A percentile compares a stretch with the other conserved stretches of the same genome.
Evolutionary conservation across 257 asterid species (phyloP).

Genomic region (Solanum paucissectum): DNA sequence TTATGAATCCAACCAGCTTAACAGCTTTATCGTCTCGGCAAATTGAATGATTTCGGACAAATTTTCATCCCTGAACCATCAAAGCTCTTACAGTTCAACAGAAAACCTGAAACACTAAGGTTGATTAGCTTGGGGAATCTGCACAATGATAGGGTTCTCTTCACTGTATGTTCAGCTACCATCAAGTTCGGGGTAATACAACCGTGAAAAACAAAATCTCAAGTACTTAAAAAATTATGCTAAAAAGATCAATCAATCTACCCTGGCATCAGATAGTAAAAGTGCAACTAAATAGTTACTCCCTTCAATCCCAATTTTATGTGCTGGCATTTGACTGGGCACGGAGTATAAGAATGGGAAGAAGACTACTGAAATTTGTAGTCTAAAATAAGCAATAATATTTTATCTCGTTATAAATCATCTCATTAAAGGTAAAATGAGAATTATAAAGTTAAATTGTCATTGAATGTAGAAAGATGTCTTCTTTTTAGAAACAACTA

Average conservation of each 20-base stretch:
- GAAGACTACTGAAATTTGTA: not conserved
- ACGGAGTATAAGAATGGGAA: not conserved
- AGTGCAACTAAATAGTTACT: not conserved
- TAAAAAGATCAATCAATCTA: not conserved
- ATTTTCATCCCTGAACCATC: not conserved
- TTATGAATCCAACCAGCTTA: not conserved
- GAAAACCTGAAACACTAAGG: slow-evolving; percentile 22
- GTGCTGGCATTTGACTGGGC: not conserved
- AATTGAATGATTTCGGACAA: not conserved
- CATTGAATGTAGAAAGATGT: not conserved
- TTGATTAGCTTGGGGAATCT: not conserved
- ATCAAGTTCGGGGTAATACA: not conserved
- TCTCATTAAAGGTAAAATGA: not conserved
- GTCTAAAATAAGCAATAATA: not conserved
- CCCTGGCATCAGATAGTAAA: not conserved
- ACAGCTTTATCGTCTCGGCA: not conserved
- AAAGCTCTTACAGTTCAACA: slow-evolving; percentile 20
- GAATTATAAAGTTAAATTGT: not conserved
- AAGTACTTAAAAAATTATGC: not conserved
- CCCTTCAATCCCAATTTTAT: not conserved
- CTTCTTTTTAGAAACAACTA: not conserved
- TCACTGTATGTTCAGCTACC: not conserved
- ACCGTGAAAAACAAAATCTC: not conserved
- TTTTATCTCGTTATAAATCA: not conserved
- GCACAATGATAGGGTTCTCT: not conserved